These are phyloP conservation scores for Beauveria asiatica DNA, from an alignment of 2,329 filamentous ascomycete genomes.

Conservation along the genomic window DNA sequence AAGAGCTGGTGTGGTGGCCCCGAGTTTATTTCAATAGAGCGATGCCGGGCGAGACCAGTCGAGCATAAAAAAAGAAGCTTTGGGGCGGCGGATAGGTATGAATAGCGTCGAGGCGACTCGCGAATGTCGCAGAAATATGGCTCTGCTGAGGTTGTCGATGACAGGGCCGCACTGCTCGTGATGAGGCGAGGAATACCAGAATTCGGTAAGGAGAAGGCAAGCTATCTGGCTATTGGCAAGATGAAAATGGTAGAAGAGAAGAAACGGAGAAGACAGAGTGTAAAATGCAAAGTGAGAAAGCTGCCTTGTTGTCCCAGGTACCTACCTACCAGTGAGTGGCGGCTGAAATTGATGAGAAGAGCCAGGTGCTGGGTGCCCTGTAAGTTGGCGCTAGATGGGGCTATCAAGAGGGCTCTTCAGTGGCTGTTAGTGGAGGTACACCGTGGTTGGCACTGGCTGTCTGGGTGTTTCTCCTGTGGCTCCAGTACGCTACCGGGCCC, in stretches of 20 bases:
- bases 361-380: not conserved
- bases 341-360: not conserved
- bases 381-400: not conserved
- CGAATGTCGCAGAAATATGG: not conserved
- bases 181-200: not conserved
- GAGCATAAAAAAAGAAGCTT: not conserved
- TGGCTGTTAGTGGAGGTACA: not conserved
- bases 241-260: constrained; percentile 4
- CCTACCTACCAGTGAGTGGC: not conserved
- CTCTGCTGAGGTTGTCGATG: not conserved
- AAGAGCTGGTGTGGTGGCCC: not conserved
- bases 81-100: not conserved
- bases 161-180: not conserved
- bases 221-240: constrained; percentile 2
- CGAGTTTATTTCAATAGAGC: constrained; percentile 4
- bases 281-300: constrained; percentile 11
- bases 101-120: constrained; percentile 1
- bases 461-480: not conserved
- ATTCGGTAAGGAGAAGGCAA: not conserved
- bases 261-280: constrained; percentile 7
- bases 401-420: not conserved
- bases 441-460: not conserved
- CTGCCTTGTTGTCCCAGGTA: constrained; percentile 7
- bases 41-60: not conserved
- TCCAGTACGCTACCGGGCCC: not conserved